These are phyloP conservation scores for Chalciporus sphaerocephalus DNA, from an alignment of 768 basidiomycete genomes.

Conservation along the genomic window DNA sequence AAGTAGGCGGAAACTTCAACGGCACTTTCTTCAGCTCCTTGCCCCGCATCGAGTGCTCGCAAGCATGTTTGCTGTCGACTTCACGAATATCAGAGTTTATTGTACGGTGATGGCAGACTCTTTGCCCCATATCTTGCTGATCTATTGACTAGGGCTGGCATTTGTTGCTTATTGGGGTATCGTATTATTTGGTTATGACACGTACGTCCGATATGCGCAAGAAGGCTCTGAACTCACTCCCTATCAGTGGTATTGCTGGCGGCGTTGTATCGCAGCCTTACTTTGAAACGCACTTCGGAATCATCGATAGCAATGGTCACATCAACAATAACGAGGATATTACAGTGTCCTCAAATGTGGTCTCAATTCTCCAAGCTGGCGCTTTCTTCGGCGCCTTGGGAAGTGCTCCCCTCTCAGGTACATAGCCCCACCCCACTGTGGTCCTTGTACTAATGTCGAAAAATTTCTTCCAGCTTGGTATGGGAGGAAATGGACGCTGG, in stretches of 20 bases:
- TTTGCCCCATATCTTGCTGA: neutral
- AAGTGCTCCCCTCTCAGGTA: conserved; percentile 67
- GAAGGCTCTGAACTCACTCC: neutral
- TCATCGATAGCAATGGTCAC: conserved; percentile 43
- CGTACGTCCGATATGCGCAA: conserved; percentile 37
- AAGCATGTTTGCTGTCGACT: conserved; percentile 7
- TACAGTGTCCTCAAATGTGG: conserved; percentile 73
- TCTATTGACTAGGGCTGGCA: conserved; percentile 51
- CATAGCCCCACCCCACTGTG: conserved; percentile 13
- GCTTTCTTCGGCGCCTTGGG: conserved; percentile 85
- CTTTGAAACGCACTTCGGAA: conserved; percentile 61
- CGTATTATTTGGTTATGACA: conserved; percentile 79
- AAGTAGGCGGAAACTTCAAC: neutral
- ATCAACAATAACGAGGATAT: conserved; percentile 39
- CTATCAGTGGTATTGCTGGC: conserved; percentile 55
- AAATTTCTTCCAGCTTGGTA: conserved; percentile 45
- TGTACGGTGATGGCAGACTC: conserved; percentile 37
- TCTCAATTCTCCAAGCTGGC: conserved; percentile 82
- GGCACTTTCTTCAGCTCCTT: neutral
- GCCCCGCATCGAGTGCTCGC: neutral
- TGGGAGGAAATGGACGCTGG: conserved; percentile 62
- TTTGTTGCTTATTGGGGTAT: conserved; percentile 77
- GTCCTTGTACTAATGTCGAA: neutral
- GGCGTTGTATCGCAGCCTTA: conserved; percentile 63
- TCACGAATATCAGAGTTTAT: conserved; percentile 62